Evolutionary conservation across 148 eudicot genomes (phyloP).

Genomic region (Rhododendron griersonianum): DNA sequence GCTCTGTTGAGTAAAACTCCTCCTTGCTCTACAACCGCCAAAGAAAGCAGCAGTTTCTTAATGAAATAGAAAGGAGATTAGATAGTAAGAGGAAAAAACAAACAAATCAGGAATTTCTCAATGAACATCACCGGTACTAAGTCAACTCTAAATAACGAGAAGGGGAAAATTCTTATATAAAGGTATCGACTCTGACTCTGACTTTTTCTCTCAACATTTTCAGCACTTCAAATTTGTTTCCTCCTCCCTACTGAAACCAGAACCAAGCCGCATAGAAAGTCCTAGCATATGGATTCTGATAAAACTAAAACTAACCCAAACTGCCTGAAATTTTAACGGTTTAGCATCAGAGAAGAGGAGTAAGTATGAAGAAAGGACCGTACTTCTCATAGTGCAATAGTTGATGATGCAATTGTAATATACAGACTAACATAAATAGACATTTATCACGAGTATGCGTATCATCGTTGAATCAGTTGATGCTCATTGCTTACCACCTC

Average conservation of each 20-base stretch:
- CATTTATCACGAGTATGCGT: neutral
- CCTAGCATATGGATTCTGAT: neutral
- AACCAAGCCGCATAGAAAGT: neutral
- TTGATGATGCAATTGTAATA: neutral
- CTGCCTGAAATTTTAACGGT: neutral
- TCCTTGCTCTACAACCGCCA: conserved; percentile 57
- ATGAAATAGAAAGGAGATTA: neutral
- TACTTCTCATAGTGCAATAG: neutral
- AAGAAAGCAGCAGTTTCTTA: neutral
- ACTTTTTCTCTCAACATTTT: neutral
- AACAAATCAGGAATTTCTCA: neutral
- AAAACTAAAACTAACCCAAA: neutral
- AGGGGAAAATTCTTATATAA: too few relatives aligned
- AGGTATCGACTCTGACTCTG: neutral
- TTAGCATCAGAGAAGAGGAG: neutral
- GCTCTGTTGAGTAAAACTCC: conserved; percentile 52
- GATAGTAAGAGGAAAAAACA: neutral
- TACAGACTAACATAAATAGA: neutral
- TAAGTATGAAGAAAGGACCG: neutral
- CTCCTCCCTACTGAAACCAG: neutral
- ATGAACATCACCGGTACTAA: neutral
- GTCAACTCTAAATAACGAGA: neutral
- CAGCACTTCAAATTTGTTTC: too few relatives aligned
- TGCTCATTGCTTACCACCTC: neutral
- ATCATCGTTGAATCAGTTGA: neutral